Conservation (phyloP, 1,139 yeast species). For the Yamadazyma diddensiae region DNA sequence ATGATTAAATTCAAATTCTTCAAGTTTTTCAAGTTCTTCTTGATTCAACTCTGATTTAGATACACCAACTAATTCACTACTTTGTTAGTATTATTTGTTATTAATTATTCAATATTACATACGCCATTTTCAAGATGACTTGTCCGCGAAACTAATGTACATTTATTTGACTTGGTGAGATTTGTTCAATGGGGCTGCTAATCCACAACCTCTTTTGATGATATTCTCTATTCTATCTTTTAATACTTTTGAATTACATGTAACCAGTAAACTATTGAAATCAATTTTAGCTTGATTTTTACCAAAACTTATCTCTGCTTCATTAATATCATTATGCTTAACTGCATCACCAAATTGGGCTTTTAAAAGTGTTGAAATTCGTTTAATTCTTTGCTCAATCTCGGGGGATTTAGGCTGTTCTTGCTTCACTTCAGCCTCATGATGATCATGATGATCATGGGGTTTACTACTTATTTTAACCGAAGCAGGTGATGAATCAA, state of each 20-base stretch:
- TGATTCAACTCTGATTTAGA: slow-evolving; percentile 80
- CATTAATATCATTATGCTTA: slow-evolving; percentile 31
- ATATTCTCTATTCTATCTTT: slow-evolving; percentile 82
- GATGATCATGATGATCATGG: slow-evolving; percentile 34
- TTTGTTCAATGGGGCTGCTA: slow-evolving; percentile 71
- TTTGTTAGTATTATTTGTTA: slow-evolving; percentile 17
- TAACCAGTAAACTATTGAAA: slow-evolving; percentile 62
- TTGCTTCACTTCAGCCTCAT: slow-evolving; percentile 15
- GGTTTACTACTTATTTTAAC: slow-evolving; percentile 74
- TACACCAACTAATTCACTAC: slow-evolving; percentile 62
- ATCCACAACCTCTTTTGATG: slow-evolving; percentile 68
- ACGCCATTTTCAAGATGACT: slow-evolving; percentile 5
- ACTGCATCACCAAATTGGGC: slow-evolving; percentile 91
- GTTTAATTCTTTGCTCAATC: slow-evolving; percentile 53
- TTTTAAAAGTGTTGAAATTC: slow-evolving; percentile 60
- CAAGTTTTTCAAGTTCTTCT: slow-evolving; percentile 74
- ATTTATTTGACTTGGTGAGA: slow-evolving; percentile 9
- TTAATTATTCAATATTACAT: too few species aligned
- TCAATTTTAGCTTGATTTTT: slow-evolving; percentile 68
- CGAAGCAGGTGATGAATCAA: slow-evolving; percentile 93
- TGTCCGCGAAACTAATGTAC: neutral
- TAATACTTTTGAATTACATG: slow-evolving; percentile 74
- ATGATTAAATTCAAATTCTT: slow-evolving; percentile 84
- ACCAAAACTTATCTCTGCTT: slow-evolving; percentile 66
- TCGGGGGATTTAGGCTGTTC: slow-evolving; percentile 23